Base-by-base conservation (phyloP, 2,329 filamentous ascomycete species). In the Fusarium decemcellulare region DNA sequence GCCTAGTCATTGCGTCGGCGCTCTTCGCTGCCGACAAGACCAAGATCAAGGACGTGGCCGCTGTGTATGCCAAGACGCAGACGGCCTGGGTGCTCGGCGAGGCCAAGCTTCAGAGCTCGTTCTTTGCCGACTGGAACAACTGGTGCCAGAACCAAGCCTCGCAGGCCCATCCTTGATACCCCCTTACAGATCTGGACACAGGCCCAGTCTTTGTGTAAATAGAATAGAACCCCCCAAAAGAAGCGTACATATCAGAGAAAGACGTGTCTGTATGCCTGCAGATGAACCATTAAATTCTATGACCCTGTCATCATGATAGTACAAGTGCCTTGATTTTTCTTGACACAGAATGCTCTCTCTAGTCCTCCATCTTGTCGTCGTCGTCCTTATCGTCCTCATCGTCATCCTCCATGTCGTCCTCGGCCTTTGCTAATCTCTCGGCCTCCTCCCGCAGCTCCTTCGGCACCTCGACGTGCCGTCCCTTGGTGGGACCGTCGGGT, bases 281-380 rank as follows among this genome's bases (percentile, higher is more conserved):
- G 72, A 71, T 75, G 64, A 76, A 76, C 74, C 71, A 76, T 78
- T 75, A 73, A 76, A 74, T 79, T 71, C 76, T 78, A 77, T 76
- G 72, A 78, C 71, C 72, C 71, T 75, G 75, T 76, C 74, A 71
- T 72, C 69, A 67, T 79, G 75, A 80, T 80, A 72, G 71, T 80
- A 81, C 79, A 80, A 72, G 69, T 74, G 71, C 64, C 62, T 64
- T 62, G 61, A 44, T 67, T 61, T 63, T 63, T 55, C 59, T 72
- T 65, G 69, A 60, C 59, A 58, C 61, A 60, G 30, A 23, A 23
- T 44, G 23, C 47, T 36, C 54, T 52, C 52, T 65, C 60, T 91
- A 97, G 82, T 96, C 93, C 84, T 97, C 92, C 94, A 97, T 97
- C 86, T 93, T 94, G 77, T 95, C 92, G 32, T 95, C 92, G 32